Conservation (phyloP, 768 basidiomycete genomes). For the Terana coerulea region DNA sequence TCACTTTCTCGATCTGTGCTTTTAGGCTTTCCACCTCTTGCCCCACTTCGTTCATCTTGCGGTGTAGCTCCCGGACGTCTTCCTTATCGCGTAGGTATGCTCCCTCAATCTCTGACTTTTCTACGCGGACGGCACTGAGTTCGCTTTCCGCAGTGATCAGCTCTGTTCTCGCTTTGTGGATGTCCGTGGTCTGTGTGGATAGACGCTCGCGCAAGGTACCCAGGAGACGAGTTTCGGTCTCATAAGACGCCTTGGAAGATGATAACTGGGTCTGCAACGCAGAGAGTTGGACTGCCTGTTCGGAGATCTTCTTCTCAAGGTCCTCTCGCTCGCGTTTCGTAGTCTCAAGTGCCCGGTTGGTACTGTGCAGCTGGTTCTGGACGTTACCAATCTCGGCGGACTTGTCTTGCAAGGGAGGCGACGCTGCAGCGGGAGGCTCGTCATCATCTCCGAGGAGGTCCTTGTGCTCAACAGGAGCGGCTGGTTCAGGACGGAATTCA, state of each 20-base stretch:
- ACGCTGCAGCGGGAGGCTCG: conserved; percentile 36
- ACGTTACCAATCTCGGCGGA: conserved; percentile 87
- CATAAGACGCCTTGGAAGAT: conserved; percentile 79
- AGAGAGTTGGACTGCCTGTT: conserved; percentile 71
- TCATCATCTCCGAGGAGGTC: conserved; percentile 81
- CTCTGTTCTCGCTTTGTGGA: conserved; percentile 69
- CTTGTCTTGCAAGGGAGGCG: conserved; percentile 60
- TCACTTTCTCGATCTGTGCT: conserved; percentile 77
- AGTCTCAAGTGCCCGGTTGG: conserved; percentile 64
- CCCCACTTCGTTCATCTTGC: conserved; percentile 76
- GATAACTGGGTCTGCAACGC: conserved; percentile 81
- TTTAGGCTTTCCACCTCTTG: conserved; percentile 70
- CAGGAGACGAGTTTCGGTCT: conserved; percentile 75
- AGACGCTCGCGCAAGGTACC: conserved; percentile 66
- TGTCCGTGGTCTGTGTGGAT: conserved; percentile 61
- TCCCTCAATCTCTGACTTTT: conserved; percentile 91
- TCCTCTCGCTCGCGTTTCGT: conserved; percentile 62
- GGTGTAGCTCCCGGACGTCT: conserved; percentile 82
- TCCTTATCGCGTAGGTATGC: conserved; percentile 88
- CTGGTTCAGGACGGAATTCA: conserved; percentile 14
- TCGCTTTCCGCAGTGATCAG: conserved; percentile 91
- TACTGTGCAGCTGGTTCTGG: conserved; percentile 81
- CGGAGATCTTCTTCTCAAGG: conserved; percentile 60
- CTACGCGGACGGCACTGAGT: conserved; percentile 79
- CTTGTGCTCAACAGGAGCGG: conserved; percentile 21